Evolutionary conservation across 805 yeast species (phyloP).

Genomic region (Candida pseudofarinosa): DNA sequence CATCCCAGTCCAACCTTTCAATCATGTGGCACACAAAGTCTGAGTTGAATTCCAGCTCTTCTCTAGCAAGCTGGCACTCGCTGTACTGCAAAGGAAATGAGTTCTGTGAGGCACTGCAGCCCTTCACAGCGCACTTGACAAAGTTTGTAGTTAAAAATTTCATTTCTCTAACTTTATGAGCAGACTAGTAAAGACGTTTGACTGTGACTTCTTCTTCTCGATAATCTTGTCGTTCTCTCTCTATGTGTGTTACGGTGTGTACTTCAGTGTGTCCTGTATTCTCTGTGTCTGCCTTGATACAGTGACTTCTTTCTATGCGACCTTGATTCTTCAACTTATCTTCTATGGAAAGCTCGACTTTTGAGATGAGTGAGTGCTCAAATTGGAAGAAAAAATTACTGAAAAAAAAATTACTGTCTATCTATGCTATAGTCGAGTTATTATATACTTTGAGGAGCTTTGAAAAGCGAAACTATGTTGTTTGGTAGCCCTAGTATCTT

Average conservation of each 20-base stretch:
- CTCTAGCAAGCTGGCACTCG: slow-evolving; percentile 67
- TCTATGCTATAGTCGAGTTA: no score
- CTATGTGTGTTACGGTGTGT: not conserved
- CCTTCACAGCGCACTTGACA: slow-evolving; percentile 85
- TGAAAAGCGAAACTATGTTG: not conserved
- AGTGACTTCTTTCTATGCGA: no score
- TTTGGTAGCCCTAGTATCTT: slow-evolving; percentile 5
- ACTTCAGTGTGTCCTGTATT: not conserved
- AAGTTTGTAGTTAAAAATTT: slow-evolving; percentile 94
- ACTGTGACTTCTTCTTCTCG: no score
- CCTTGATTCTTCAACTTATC: not conserved
- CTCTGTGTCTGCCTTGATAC: no score
- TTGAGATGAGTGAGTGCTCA: not conserved
- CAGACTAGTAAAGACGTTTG: not conserved
- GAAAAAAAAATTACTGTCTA: not conserved
- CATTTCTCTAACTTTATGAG: slow-evolving; percentile 49
- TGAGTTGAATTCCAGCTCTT: slow-evolving; percentile 78
- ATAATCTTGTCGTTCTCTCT: no score
- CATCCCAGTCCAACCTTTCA: slow-evolving; percentile 85
- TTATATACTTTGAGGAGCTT: not conserved
- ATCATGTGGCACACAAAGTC: slow-evolving; percentile 74
- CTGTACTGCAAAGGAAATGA: slow-evolving; percentile 77
- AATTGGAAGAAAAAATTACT: not conserved
- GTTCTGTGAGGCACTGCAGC: slow-evolving; percentile 68
- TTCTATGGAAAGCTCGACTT: not conserved